Conservation (phyloP, 1,139 yeast species). For the Debaryomyces coudertii region DNA sequence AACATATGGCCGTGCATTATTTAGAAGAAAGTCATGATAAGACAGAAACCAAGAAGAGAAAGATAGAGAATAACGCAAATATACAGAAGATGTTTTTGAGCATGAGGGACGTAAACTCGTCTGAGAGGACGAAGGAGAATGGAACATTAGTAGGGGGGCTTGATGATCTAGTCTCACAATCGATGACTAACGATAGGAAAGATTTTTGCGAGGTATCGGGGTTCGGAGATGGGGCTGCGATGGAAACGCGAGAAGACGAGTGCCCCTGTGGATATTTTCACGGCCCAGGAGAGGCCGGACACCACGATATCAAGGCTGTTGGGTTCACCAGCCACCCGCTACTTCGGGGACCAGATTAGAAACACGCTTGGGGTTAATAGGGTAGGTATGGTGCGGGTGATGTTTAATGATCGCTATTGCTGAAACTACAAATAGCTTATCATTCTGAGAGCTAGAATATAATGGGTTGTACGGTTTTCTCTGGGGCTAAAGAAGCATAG, state of each 20-base stretch:
- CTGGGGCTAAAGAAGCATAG: too few species aligned
- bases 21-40: neutral
- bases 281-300: constrained; percentile 37
- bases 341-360: constrained; percentile 39
- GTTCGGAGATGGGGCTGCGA: constrained; percentile 1
- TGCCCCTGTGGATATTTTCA: constrained; percentile 43
- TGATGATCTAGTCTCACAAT: neutral
- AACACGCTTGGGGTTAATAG: neutral
- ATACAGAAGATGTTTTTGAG: neutral
- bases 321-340: constrained; percentile 32
- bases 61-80: neutral
- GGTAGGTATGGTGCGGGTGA: neutral
- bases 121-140: neutral
- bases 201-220: neutral
- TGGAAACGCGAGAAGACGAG: constrained; percentile 15
- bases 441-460: too few species aligned
- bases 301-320: constrained; percentile 34
- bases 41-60: constrained; percentile 1
- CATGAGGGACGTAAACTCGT: neutral
- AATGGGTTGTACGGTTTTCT: too few species aligned
- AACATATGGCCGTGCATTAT: neutral
- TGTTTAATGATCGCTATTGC: neutral
- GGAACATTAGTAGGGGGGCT: neutral
- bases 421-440: too few species aligned
- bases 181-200: neutral